Base-by-base conservation (phyloP, 257 asterid species). In the Ehretia macrophylla region DNA sequence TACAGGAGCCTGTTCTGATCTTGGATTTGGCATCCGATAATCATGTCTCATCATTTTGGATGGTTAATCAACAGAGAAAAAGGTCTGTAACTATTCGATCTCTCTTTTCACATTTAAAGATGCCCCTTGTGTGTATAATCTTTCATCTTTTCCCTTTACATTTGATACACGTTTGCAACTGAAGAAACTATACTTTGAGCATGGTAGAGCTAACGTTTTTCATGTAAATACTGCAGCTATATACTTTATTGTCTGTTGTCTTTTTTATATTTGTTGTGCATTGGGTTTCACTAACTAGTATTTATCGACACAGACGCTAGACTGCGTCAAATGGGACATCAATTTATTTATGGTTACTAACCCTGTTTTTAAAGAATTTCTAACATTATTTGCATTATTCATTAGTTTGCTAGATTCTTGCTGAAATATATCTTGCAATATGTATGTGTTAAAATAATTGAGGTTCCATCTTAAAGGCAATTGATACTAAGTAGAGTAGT, bases 1-100 rank as follows among this genome's bases (percentile, higher is more conserved):
- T 60, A 54, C 86, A 92, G 99, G 97, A 84, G 62, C 85, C 90
- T 38, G 81, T 80, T 62, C 89, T 80, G 73, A 81, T 88, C 64
- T 85, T 88, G 88, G 97, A 93, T 76, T 77, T 89, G 75, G 71
- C 87, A 32, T 70, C 65, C 62, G 82, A 80, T 40, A 77, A 79
- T 76, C 96, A 83, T 38, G 95, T 82, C 61, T 86, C 99, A 47
- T 93, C 99, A 39, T 93, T 93, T 80, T 89, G 89, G 90, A 86
- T 93, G 89, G 72, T 83, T 73, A 84, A 93, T 72, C 91, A 77
- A 68, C 97, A 79, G 70, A 78, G 82, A 18, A 93, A 80, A 85
- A 85, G 99, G 99, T 89, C 52, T 23, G 68, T 47, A 37, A 44
- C 40, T 5, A 27, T 64, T 45, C 4, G 11, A 44, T 21, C 32